A percentile compares a stretch with the other conserved stretches of the same genome.
These are phyloP conservation scores for Morella rubra DNA, from an alignment of 306 rosid species.

Conservation along the genomic window DNA sequence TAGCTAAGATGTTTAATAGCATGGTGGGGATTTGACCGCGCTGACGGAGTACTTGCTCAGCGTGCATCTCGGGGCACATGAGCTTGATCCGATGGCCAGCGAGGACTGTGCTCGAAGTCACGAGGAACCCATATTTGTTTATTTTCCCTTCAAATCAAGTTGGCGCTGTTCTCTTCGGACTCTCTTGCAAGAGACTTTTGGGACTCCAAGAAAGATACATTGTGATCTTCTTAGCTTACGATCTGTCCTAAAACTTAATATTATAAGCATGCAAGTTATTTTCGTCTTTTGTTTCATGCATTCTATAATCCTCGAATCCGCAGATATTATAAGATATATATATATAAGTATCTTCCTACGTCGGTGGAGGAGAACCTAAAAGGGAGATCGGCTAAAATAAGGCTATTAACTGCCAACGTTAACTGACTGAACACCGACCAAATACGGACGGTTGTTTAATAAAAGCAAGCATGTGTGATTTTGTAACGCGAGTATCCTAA, in stretches of 20 bases:
- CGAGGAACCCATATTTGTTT: not conserved
- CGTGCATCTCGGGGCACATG: slow-evolving; percentile 21
- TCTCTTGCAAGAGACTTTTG: not conserved
- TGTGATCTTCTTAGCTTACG: slow-evolving; percentile 1
- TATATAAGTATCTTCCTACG: not conserved
- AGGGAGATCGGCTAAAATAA: not conserved
- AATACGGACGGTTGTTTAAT: slow-evolving; percentile 4
- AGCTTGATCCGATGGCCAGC: slow-evolving; percentile 8
- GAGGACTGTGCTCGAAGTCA: slow-evolving; percentile 13
- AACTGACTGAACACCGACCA: not conserved
- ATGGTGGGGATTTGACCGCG: not conserved
- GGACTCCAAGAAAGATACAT: slow-evolving; percentile 16
- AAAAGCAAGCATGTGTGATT: not conserved
- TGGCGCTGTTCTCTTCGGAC: not conserved
- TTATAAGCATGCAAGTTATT: not conserved
- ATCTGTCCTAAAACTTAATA: not conserved
- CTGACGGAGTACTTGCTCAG: not conserved
- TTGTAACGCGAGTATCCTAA: not conserved
- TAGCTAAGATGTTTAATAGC: not conserved
- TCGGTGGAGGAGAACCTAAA: not conserved
- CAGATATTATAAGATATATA: not conserved
- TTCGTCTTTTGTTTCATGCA: not conserved
- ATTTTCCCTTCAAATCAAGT: not conserved
- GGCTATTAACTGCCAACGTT: slow-evolving; percentile 1
- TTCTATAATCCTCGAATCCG: not conserved